phyloP scores from a whole-genome alignment of 2,329 filamentous ascomycete genomes.

The Aspergillus ustus region DNA sequence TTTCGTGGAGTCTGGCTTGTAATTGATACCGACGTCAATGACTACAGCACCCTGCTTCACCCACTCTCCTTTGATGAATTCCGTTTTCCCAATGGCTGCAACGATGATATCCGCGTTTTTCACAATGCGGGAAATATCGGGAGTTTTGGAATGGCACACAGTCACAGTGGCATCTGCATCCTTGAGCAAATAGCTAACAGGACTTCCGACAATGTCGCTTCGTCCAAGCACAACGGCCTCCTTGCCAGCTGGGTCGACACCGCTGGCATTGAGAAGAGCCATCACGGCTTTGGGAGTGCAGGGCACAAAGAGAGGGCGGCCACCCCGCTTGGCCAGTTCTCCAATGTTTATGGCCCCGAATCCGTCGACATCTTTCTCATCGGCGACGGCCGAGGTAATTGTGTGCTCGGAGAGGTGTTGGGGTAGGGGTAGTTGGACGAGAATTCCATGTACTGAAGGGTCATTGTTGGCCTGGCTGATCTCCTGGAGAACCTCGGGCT shows the following conservation, averaged over 20 bases:
- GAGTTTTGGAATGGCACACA: slow-evolving; percentile 89
- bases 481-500: slow-evolving; percentile 82
- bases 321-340: slow-evolving; percentile 93
- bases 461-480: slow-evolving; percentile 87
- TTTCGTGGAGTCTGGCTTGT: slow-evolving; percentile 83
- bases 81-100: slow-evolving; percentile 84
- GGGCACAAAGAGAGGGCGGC: slow-evolving; percentile 84
- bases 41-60: slow-evolving; percentile 93
- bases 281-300: slow-evolving; percentile 98
- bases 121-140: slow-evolving; percentile 72
- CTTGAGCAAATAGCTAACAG: slow-evolving; percentile 92
- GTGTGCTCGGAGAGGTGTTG: slow-evolving; percentile 87
- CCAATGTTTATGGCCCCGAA: slow-evolving; percentile 95
- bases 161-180: slow-evolving; percentile 97
- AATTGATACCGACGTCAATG: slow-evolving; percentile 98
- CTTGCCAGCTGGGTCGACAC: slow-evolving; percentile 84
- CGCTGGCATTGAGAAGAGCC: slow-evolving; percentile 82
- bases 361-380: slow-evolving; percentile 97
- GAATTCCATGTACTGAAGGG: slow-evolving; percentile 81
- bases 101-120: slow-evolving; percentile 88
- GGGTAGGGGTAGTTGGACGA: slow-evolving; percentile 91
- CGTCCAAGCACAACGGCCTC: slow-evolving; percentile 91
- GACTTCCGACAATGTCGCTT: slow-evolving; percentile 96
- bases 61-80: slow-evolving; percentile 94
- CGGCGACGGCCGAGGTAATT: slow-evolving; percentile 85